These are phyloP conservation scores for Maudiozyma saulgeensis DNA, from an alignment of 805 yeast genomes.

Conservation along the genomic window DNA sequence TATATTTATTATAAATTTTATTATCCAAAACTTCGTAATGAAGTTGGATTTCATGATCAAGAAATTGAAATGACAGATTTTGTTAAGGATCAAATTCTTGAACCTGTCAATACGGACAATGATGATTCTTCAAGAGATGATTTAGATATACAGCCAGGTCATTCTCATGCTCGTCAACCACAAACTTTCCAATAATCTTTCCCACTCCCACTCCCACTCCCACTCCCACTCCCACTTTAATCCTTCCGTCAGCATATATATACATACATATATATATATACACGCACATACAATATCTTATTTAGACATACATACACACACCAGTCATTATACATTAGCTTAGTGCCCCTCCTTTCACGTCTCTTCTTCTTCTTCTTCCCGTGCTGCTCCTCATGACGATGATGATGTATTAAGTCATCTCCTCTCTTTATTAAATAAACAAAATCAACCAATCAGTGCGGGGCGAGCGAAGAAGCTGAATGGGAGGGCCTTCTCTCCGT, in stretches of 20 bases:
- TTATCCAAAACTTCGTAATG: conserved; percentile 19
- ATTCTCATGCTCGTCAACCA: neutral
- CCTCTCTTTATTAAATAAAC: no score
- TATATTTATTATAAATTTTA: conserved; percentile 52
- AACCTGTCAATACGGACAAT: neutral
- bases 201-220: neutral
- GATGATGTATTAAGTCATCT: no score
- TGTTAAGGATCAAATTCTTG: neutral
- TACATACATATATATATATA: no score
- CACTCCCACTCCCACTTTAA: neutral
- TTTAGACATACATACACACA: no score
- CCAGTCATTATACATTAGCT: no score
- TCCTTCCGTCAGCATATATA: no score
- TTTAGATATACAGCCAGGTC: neutral
- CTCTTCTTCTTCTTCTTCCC: no score
- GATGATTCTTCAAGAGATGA: neutral
- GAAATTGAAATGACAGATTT: neutral
- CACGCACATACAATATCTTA: neutral
- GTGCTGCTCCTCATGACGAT: no score
- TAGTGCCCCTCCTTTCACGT: no score
- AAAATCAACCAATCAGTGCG: no score
- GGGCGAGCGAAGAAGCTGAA: no score
- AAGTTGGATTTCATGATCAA: conserved; percentile 2
- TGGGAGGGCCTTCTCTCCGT: no score
- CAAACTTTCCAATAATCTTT: neutral